Base-by-base conservation (phyloP, 179 eudicot species). In the Beta macrorhiza region DNA sequence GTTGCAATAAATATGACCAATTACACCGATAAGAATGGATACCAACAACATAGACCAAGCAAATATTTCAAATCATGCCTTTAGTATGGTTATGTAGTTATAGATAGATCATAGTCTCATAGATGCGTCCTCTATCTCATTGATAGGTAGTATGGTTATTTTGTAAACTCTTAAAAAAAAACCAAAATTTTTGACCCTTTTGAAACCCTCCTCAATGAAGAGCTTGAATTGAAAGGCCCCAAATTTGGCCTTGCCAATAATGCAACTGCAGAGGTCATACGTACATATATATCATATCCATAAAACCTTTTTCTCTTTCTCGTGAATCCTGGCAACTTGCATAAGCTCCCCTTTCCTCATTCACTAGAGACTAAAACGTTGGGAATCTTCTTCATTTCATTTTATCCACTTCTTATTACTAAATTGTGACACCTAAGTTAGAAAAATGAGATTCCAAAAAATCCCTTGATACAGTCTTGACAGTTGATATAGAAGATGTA, bases 11-110 rank as follows among this genome's bases (percentile, higher is more conserved):
- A 29, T n/a, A 47, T 29, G 61, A 17, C 58, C 42, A 37, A 49
- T n/a, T 17, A 7, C 10, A 47, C 29, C 19, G 56, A 49, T 9
- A 56, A 22, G 32, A 56, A 72, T 72, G 59, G 57, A 72, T 72
- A 49, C 76, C 56, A 73, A 55, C 22, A 12, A 74, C 44, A 29
- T 16, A 57, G 77, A 56, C 44, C 12, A 74, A 74, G 49, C 45
- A 56, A 62, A 74, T 37, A 49, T 49, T 53, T 74, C 75, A 45
- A 37, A 20, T 15, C 42, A 74, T 53, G 47, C 45, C 44, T 55
- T 74, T 5, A 51, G 77, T 74, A 25, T 74, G 49, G 72, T 9
- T 37, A 29, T 65, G 1, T 65, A 65, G 16, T 62, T 25, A 11
- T 25, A 64, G 69, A 22, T 29, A 65, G 42, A 37, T 37, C 42